Evolutionary conservation across 129 eudicot species (phyloP), one percentile per base, ranked within the genome.

Genomic region (Pittosporum tobira): DNA sequence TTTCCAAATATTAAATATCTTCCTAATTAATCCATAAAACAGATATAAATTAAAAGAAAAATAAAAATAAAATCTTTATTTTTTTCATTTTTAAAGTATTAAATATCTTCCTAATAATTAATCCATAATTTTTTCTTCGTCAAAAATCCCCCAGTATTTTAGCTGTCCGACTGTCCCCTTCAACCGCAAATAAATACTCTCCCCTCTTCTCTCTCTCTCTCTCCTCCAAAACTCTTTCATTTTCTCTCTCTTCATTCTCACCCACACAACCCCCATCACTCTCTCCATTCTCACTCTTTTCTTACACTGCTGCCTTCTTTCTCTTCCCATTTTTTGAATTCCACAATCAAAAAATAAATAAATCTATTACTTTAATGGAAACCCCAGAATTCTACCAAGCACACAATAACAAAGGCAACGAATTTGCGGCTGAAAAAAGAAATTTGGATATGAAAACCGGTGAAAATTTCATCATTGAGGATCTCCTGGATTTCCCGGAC

Each of bases 101-200:
- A 57, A 28, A n/a, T n/a, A n/a, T n/a, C n/a, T n/a, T n/a, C n/a
- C n/a, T n/a, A n/a, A n/a, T n/a, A n/a, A n/a, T n/a, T n/a, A n/a
- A n/a, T n/a, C n/a, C n/a, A n/a, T n/a, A n/a, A n/a, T n/a, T 64
- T 13, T 2, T 37, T 64, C 27, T 68, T 59, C 61, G 67, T 59
- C 62, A 59, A 58, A 62, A 47, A n/a, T 25, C 58, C 11, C 21
- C 54, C 88, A 69, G 49, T 22, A 55, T 62, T 81, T 69, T 73
- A 81, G 94, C 73, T 67, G 81, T 69, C 72, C 50, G 53, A 48
- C 45, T 63, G 79, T 59, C 85, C 88, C 81, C 88, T 77, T 85
- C 77, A 71, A 80, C 64, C 85, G 88, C 88, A 80, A 77, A 77
- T 75, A 80, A 84, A 84, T 82, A 58, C 84, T 75, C 85, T 51